phyloP scores from a whole-genome alignment of 2,329 filamentous ascomycete genomes.

The Leptographium radiaticola region DNA sequence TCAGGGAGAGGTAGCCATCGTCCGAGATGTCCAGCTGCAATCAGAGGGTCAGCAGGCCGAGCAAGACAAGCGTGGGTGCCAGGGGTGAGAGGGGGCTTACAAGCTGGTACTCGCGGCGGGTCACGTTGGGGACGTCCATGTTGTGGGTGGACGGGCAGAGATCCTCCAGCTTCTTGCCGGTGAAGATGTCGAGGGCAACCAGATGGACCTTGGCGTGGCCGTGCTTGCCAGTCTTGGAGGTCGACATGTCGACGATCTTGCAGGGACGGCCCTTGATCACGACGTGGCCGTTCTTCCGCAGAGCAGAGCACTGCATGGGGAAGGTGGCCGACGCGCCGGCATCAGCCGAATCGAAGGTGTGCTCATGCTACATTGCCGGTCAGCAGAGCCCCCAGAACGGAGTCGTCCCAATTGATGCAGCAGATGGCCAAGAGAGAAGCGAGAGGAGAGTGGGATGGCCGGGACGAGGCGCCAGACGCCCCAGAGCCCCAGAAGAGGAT shows the following conservation, averaged over 20 bases:
- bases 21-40: constrained; percentile 81
- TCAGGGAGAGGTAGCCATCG: constrained; percentile 88
- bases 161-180: constrained; percentile 98
- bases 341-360: constrained; percentile 81
- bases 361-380: constrained; percentile 40
- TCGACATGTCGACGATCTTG: constrained; percentile 99
- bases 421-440: neutral
- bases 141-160: constrained; percentile 94
- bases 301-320: constrained; percentile 98
- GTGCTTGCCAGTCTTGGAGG: constrained; percentile 99
- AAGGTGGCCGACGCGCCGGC: constrained; percentile 89
- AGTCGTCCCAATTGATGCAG: neutral
- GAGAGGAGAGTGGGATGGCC: neutral
- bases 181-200: constrained; percentile 98
- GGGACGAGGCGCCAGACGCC: neutral
- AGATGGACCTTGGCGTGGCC: constrained; percentile 99
- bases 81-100: constrained; percentile 41
- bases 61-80: no score
- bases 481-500: neutral
- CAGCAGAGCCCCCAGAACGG: neutral
- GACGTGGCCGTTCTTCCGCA: constrained; percentile 98
- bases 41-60: neutral
- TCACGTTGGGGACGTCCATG: constrained; percentile 95
- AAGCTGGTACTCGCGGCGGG: constrained; percentile 82
- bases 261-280: constrained; percentile 97